Percentiles rank a stretch among this genome's conserved stretches.
phyloP scores from a whole-genome alignment of 257 asterid genomes.

The Fraxinus anomala region DNA sequence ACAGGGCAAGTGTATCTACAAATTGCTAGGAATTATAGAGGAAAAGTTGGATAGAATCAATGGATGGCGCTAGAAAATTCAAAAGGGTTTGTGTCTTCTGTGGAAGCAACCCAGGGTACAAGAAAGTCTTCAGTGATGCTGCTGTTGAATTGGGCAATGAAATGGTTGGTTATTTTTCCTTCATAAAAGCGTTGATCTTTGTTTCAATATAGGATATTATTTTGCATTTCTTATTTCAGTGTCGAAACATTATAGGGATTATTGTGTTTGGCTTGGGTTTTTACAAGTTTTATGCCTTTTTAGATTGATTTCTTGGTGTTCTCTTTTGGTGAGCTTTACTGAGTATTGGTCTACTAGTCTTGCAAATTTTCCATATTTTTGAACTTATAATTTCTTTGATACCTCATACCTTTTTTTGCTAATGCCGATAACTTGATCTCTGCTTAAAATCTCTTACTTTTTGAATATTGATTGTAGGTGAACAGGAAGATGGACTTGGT shows the following conservation, averaged over 20 bases:
- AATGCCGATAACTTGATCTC: not conserved
- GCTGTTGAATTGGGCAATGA: slow-evolving; percentile 90
- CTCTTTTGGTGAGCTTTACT: not conserved
- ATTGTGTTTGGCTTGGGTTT: not conserved
- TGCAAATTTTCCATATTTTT: not conserved
- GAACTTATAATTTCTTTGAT: not conserved
- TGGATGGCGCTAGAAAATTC: slow-evolving; percentile 65
- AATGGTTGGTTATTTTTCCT: slow-evolving; percentile 56
- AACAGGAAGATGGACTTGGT: slow-evolving; percentile 84
- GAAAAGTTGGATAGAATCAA: slow-evolving; percentile 20
- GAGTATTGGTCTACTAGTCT: not conserved
- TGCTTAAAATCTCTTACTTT: slow-evolving; percentile 11
- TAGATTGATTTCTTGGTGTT: slow-evolving; percentile 3
- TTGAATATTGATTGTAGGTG: slow-evolving; percentile 56
- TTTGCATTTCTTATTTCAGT: slow-evolving; percentile 4
- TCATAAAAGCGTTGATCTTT: slow-evolving; percentile 14
- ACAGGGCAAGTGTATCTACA: not conserved
- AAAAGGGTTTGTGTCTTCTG: slow-evolving; percentile 92
- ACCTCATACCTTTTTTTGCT: not conserved
- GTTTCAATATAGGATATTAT: slow-evolving; percentile 6
- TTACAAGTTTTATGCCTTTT: not conserved
- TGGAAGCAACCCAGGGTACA: slow-evolving; percentile 91
- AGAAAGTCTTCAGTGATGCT: slow-evolving; percentile 90
- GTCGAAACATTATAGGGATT: not conserved
- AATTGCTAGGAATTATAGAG: not conserved